A percentile compares a stretch with the other conserved stretches of the same genome.
Evolutionary conservation across 2,329 filamentous ascomycete species (phyloP).

Genomic region (Bipolaris oryzae): DNA sequence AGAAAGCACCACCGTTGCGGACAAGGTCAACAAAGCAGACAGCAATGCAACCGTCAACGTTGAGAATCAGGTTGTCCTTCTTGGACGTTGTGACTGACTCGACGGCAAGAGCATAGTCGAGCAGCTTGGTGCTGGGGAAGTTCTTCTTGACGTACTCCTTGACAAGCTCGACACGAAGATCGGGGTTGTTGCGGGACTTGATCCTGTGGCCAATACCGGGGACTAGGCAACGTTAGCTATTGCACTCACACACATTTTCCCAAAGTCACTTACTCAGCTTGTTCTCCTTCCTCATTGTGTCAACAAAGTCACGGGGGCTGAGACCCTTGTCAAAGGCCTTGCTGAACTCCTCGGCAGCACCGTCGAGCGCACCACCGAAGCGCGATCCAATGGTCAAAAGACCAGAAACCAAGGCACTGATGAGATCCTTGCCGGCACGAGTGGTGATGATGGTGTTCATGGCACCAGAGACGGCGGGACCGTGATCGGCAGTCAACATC

Average conservation of each 20-base stretch:
- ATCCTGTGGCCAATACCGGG: conserved; percentile 98
- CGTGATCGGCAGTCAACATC: conserved; percentile 99
- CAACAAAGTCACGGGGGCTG: conserved; percentile 97
- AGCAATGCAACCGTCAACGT: conserved; percentile 96
- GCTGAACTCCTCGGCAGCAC: conserved; percentile 97
- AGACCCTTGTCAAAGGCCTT: conserved; percentile 98
- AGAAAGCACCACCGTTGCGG: conserved; percentile 98
- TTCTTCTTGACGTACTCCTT: conserved; percentile 98
- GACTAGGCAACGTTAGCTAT: conserved; percentile 56
- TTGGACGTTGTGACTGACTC: conserved; percentile 98
- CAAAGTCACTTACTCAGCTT: conserved; percentile 75
- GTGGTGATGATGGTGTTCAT: conserved; percentile 99
- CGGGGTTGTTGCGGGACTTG: conserved; percentile 99
- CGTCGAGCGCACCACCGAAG: conserved; percentile 97
- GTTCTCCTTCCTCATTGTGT: conserved; percentile 99
- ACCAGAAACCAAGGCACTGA: conserved; percentile 93
- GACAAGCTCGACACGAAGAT: conserved; percentile 98
- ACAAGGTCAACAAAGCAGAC: conserved; percentile 98
- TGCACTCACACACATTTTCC: background rate
- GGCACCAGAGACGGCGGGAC: conserved; percentile 96
- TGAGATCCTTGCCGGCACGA: conserved; percentile 97
- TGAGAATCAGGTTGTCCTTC: conserved; percentile 99
- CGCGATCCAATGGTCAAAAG: conserved; percentile 97
- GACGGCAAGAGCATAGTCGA: conserved; percentile 97
- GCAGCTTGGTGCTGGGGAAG: conserved; percentile 97